Conservation (phyloP, 2,329 filamentous ascomycete genomes). For the Colletotrichum endophyticum region DNA sequence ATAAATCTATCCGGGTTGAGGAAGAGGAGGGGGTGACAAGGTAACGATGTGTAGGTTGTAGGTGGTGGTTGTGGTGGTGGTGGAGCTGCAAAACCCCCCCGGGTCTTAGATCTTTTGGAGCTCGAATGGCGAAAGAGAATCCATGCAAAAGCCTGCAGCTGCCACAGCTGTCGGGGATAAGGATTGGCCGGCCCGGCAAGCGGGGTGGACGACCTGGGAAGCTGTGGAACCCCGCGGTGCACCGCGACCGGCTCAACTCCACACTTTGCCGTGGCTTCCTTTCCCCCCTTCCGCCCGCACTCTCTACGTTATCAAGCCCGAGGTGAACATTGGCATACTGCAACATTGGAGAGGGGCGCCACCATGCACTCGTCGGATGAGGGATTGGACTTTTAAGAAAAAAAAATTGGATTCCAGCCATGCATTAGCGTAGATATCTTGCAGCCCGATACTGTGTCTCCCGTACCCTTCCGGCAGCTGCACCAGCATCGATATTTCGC, state of each 20-base stretch:
- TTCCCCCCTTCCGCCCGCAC: background rate
- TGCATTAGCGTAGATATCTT: background rate
- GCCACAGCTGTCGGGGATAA: constrained; percentile 11
- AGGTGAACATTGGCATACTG: background rate
- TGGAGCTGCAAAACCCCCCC: background rate
- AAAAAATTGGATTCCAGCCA: background rate
- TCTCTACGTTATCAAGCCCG: background rate
- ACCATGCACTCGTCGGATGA: background rate
- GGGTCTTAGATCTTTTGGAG: constrained; percentile 18
- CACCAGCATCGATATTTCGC: background rate
- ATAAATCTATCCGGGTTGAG: background rate
- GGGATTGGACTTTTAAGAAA: background rate
- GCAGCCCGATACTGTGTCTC: background rate
- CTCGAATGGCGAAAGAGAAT: constrained; percentile 15
- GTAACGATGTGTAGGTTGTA: background rate
- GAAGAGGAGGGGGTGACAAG: background rate
- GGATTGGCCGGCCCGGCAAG: constrained; percentile 19
- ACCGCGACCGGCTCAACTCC: constrained; percentile 2
- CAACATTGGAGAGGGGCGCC: background rate
- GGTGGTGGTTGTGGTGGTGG: constrained; percentile 18
- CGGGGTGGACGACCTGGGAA: background rate
- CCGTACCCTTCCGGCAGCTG: background rate
- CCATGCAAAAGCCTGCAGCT: constrained; percentile 18
- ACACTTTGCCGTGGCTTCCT: constrained; percentile 8
- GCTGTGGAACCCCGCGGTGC: background rate